phyloP scores from a whole-genome alignment of 2,329 filamentous ascomycete genomes.

The Aspergillus pseudotamarii region DNA sequence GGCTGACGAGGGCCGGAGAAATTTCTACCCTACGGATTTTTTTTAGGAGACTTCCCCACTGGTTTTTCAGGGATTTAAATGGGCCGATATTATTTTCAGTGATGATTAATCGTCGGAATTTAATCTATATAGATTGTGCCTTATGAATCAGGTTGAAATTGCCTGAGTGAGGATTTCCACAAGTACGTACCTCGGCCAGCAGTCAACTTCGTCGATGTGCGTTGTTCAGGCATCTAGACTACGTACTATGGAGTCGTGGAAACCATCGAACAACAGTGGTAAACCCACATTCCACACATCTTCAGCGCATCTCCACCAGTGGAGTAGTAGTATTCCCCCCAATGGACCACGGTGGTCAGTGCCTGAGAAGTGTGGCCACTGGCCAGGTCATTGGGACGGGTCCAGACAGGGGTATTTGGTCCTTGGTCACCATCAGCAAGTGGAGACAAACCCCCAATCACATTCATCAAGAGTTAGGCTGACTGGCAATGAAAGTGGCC shows the following conservation, averaged over 20 bases:
- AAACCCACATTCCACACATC: background rate
- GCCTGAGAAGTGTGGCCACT: slow-evolving; percentile 6
- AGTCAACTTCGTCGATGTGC: background rate
- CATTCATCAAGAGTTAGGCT: background rate
- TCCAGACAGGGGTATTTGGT: background rate
- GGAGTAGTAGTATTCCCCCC: slow-evolving; percentile 9
- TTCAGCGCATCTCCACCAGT: slow-evolving; percentile 14
- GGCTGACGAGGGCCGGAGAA: background rate
- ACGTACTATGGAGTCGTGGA: background rate
- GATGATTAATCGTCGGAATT: background rate
- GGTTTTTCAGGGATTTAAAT: background rate
- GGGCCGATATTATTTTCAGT: background rate
- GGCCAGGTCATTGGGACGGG: slow-evolving; percentile 6
- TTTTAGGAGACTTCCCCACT: background rate
- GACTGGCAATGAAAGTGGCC: background rate
- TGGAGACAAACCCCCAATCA: background rate
- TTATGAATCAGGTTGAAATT: background rate
- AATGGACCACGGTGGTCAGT: slow-evolving; percentile 19
- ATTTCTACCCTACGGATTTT: background rate
- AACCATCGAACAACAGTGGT: background rate
- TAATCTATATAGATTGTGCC: background rate
- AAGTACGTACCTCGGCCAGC: background rate
- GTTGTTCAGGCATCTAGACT: background rate
- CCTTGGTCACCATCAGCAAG: background rate
- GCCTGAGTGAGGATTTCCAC: background rate